Evolutionary conservation across 2,329 filamentous ascomycete species (phyloP), one percentile per base, ranked within the genome.

Genomic region (Colletotrichum tanaceti): DNA sequence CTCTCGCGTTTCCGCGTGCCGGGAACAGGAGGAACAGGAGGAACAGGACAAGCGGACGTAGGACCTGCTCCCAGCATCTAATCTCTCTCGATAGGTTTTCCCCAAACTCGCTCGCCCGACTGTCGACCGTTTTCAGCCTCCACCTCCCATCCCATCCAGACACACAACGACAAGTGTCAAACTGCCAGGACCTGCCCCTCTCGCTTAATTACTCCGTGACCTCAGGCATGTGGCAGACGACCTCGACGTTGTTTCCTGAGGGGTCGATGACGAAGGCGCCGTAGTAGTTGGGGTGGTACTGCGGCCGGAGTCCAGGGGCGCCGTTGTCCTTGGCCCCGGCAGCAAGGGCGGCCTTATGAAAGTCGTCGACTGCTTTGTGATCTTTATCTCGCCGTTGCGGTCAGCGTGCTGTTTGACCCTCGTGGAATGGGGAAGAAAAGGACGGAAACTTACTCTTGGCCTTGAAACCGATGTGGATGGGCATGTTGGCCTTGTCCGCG

Each of bases 171-270:
- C 24, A 10, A 6, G n/a, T 22, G 43, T 5, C 4, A 18, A 35
- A 35, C 32, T 35, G 14, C 44, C 10, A 18, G 2, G 1, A 35
- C 32, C 2, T 20, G 3, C 35, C 7, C 5, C 35, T 16, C n/a
- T 13, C 11, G 28, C 18, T 20, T 66, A n/a, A n/a, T n/a, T n/a
- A 65, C 55, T 65, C 50, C 0, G 50, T 46, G 7, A 58, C 66
- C 39, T 70, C 67, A 1, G 70, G 68, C 49, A 44, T 61, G 58
- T 71, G 70, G 52, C 76, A 78, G 13, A 84, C 77, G 59, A 79
- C 79, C 75, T 87, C 85, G 52, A 86, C 80, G 71, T 87, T 87
- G 72, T 87, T 87, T 0, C 85, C 85, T 4, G 78, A 75, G 1
- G 84, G 83, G 72, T 87, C 85, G 47, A 80, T 73, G 6, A 86